Conservation (phyloP, 495 filamentous ascomycete species). For the Glarea lozoyensis region DNA sequence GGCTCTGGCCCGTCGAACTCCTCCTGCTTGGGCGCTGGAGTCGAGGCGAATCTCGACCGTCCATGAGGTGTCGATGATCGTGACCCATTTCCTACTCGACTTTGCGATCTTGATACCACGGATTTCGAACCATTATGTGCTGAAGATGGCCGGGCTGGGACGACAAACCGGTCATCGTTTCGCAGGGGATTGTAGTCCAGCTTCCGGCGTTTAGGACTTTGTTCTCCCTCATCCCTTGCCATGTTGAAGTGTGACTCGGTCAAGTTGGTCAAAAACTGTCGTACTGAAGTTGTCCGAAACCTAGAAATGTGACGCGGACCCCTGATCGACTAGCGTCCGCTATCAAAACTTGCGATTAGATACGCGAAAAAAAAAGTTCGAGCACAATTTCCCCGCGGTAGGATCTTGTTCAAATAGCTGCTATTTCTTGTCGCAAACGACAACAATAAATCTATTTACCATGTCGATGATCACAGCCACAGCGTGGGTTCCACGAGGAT, state of each 20-base stretch:
- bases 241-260: conserved; percentile 12
- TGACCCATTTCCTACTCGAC: conserved; percentile 23
- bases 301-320: neutral
- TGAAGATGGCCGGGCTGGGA: conserved; percentile 42
- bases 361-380: conserved; percentile 6
- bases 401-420: neutral
- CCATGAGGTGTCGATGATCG: conserved; percentile 39
- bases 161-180: conserved; percentile 45
- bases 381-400: neutral
- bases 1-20: conserved; percentile 47
- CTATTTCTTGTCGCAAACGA: neutral
- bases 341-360: conserved; percentile 3
- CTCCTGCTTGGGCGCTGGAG: conserved; percentile 36
- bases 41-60: conserved; percentile 32
- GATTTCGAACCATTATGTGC: conserved; percentile 23
- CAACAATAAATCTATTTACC: too few relatives aligned
- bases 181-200: conserved; percentile 48
- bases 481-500: conserved; percentile 88
- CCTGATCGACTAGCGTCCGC: conserved; percentile 4
- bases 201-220: conserved; percentile 52
- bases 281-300: too few relatives aligned
- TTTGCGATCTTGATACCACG: conserved; percentile 27
- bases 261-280: too few relatives aligned
- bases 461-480: conserved; percentile 87
- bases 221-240: conserved; percentile 34